Base-by-base conservation (phyloP, 2,329 filamentous ascomycete species). In the Xylariales sp. region DNA sequence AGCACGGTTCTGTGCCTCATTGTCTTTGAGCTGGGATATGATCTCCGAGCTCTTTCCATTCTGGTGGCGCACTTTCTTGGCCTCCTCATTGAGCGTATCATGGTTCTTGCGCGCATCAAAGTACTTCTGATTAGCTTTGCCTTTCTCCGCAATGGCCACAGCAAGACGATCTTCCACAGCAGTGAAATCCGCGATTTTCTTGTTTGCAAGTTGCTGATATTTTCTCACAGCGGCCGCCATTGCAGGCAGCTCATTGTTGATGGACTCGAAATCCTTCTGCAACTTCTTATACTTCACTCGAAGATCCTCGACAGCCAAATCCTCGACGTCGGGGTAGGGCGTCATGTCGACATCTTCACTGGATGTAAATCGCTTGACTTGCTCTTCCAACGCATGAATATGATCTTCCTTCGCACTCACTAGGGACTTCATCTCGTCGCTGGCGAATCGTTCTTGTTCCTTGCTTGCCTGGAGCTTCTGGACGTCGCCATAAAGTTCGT, bases 91-190 rank as follows among this genome's bases (percentile, higher is more conserved):
- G 38, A 88, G 78, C 32, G 86, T 83, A 56, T 97, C 91, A 57
- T 91, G 94, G 52, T 90, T 85, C 60, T 95, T 96, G 73, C 95
- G 89, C 7, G 90, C 88, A 1, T 87, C 88, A 62, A 97, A 97
- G 60, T 95, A 98, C 64, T 97, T 97, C 58, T 97, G 91, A 57
- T 98, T 93, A 1, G 91, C 91, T 64, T 96, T 97, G 50, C 84
- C 82, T 69, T 98, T 98, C 64, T 98, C 89, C 0, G 88, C 87
- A 29, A 79, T 80, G 15, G 94, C 68, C 18, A 86, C 72, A 14
- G 79, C 69, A 27, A 91, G 71, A 47, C 84, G 86, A 43, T 95
- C 89, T 65, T 97, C 90, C 57, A 88, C 69, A 4, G 76, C 72
- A 5, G 74, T 70, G 39, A 86, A 80, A 47, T 95, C 89, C 54